Evolutionary conservation across 306 rosid genomes (phyloP).

Genomic region (Lathyrus tuberosus): DNA sequence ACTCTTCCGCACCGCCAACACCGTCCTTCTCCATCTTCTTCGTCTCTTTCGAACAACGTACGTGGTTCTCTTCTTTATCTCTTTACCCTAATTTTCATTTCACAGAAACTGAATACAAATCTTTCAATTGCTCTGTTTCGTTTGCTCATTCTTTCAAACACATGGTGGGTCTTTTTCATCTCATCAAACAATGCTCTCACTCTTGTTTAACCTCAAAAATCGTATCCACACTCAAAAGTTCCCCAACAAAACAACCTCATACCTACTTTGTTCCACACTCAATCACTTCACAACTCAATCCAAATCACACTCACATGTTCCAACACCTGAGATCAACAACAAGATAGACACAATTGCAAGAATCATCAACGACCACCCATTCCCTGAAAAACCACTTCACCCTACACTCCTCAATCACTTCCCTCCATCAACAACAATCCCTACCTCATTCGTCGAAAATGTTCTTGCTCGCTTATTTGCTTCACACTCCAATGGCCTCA

Average conservation of each 20-base stretch:
- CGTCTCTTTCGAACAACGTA: no score
- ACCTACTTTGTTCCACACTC: constrained; percentile 9
- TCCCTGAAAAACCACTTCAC: constrained; percentile 70
- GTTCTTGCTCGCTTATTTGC: constrained; percentile 74
- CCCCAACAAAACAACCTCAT: constrained; percentile 24
- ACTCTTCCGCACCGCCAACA: no score
- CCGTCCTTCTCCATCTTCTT: no score
- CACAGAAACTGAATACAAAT: no score
- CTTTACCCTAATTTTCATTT: no score
- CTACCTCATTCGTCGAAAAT: constrained; percentile 52
- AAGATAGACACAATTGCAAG: constrained; percentile 52
- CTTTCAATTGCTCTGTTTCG: neutral
- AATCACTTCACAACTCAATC: constrained; percentile 34
- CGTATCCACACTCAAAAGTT: constrained; percentile 18
- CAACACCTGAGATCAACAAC: constrained; percentile 27
- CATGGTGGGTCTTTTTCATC: constrained; percentile 15
- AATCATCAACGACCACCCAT: constrained; percentile 78
- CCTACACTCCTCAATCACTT: constrained; percentile 58
- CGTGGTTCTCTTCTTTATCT: no score
- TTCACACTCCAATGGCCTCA: constrained; percentile 85
- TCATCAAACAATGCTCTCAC: constrained; percentile 17
- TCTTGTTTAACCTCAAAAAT: constrained; percentile 29
- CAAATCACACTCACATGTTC: constrained; percentile 5
- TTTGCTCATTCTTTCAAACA: neutral
- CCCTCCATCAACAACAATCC: constrained; percentile 51